These are phyloP conservation scores for Hippophae rhamnoides DNA, from an alignment of 306 rosid species.

Conservation along the genomic window DNA sequence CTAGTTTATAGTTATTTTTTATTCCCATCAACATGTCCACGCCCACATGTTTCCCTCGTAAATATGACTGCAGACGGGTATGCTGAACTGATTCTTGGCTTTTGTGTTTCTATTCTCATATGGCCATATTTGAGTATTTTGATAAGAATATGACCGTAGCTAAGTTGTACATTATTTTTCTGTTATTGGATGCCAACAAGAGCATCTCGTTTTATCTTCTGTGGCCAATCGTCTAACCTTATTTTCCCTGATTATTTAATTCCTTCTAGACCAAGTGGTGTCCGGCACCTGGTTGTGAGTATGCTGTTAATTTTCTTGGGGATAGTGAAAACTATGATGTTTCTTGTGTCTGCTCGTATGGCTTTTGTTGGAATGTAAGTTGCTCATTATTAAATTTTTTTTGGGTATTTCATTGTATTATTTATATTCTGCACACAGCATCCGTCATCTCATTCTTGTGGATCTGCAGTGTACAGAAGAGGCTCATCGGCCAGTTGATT, in stretches of 20 bases:
- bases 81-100: no score
- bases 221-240: no score
- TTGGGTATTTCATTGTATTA: not conserved
- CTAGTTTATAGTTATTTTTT: no score
- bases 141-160: no score
- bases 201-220: no score
- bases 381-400: not conserved
- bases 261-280: slow-evolving; percentile 75
- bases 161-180: no score
- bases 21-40: no score
- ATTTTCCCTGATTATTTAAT: not conserved
- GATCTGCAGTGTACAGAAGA: slow-evolving; percentile 72
- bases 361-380: slow-evolving; percentile 91
- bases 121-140: no score
- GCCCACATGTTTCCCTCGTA: no score
- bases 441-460: not conserved
- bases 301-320: slow-evolving; percentile 74
- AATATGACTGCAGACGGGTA: no score
- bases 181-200: no score
- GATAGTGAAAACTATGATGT: slow-evolving; percentile 88
- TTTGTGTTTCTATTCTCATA: no score
- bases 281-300: slow-evolving; percentile 92
- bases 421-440: not conserved
- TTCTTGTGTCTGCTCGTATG: slow-evolving; percentile 70
- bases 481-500: slow-evolving; percentile 97